Conservation (phyloP, 1,284 basidiomycete genomes). For the Boletellus deceptivus region DNA sequence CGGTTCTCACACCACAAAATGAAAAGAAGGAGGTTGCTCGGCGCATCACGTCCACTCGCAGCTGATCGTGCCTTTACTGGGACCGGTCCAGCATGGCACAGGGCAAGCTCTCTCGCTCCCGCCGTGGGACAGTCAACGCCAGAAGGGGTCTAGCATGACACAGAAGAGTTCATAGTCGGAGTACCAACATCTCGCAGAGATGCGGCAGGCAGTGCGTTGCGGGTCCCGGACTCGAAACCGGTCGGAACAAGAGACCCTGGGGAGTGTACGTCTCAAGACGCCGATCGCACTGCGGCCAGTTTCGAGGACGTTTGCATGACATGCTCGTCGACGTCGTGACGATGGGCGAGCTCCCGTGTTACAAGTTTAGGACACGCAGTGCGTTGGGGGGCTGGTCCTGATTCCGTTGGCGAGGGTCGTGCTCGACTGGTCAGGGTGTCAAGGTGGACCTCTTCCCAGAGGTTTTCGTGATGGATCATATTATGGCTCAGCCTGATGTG, state of each 20-base stretch:
- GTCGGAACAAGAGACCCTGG: not conserved
- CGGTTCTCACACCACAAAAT: not conserved
- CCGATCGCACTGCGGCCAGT: not conserved
- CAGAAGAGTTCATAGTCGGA: not conserved
- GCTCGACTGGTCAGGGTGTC: not conserved
- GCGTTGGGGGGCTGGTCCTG: constrained; percentile 7
- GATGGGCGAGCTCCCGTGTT: not conserved
- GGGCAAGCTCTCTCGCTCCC: too few species aligned
- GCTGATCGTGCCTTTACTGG: too few species aligned
- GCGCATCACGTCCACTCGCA: not conserved
- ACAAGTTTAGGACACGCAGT: not conserved
- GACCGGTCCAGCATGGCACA: too few species aligned
- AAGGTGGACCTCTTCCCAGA: not conserved
- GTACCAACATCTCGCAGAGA: not conserved
- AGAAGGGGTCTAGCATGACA: not conserved
- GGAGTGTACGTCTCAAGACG: not conserved
- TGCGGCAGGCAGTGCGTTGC: too few species aligned
- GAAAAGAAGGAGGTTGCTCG: not conserved
- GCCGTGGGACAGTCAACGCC: not conserved
- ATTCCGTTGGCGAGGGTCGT: constrained; percentile 5
- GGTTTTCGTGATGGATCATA: constrained; percentile 5
- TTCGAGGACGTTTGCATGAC: not conserved
- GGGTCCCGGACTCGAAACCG: not conserved
- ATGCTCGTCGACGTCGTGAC: not conserved
- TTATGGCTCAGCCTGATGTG: not conserved